Base-by-base conservation (phyloP, 2,329 filamentous ascomycete genomes). In the Cladophialophora carrionii region DNA sequence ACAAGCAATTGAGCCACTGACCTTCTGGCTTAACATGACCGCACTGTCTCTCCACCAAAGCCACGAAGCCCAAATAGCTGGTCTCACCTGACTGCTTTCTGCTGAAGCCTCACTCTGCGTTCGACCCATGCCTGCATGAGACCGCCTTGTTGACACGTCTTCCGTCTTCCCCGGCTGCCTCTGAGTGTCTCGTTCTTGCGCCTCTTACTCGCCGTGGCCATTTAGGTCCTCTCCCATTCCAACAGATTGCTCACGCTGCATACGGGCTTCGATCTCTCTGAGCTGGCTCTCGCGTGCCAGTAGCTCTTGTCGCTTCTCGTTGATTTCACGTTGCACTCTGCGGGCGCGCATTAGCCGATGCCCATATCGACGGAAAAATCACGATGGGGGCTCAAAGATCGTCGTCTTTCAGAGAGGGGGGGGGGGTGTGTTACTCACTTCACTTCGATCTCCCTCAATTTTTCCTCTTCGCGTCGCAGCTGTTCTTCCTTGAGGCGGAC, bases 401-500 rank as follows among this genome's bases (percentile, higher is more conserved):
- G 37, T 43, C 17, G 37, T 43, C 37, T 1, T 43, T n/a, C 37
- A 43, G 17, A 43, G 37, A 17, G 17, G n/a, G 37, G 37, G 4
- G n/a, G n/a, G n/a, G n/a, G n/a, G n/a, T n/a, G n/a, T n/a, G 26
- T n/a, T 8, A 43, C 37, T 43, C 37, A 43, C 37, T 99, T 99
- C 84, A 97, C 85, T 79, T 99, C 95, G 78, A 99, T 98, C 84
- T 99, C 95, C 80, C 95, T 91, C 70, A 99, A 89, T 85, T 99
- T 99, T 90, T 99, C 95, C 84, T 99, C 95, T 81, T 99, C 95
- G 76, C 95, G 92, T 77, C 95, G 92, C 73, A 99, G 90, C 81
- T 99, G 95, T 82, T 99, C 95, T 80, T 99, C 95, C 92, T 99
- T 99, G 79, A 99, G 89, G 71, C 95, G 92, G 70, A 99, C 95